A percentile compares a stretch with the other conserved stretches of the same genome.
phyloP scores from a whole-genome alignment of 257 asterid genomes.

The Primulina eburnea region DNA sequence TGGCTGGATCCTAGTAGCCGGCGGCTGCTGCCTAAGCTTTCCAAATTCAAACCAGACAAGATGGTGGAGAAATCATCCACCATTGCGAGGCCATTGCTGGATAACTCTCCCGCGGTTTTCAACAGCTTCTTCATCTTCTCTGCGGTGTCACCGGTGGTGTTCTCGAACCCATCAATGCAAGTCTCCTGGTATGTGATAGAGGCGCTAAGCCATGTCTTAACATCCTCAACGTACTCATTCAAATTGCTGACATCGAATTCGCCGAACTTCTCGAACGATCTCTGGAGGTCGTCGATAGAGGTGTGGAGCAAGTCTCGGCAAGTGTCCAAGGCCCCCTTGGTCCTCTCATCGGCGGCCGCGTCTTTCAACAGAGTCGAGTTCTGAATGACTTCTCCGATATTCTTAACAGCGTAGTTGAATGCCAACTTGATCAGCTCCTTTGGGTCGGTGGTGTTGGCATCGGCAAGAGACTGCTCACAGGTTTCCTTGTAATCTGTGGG shows the following conservation, averaged over 20 bases:
- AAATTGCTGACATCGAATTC: slow-evolving; percentile 30
- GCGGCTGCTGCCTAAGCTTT: slow-evolving; percentile 32
- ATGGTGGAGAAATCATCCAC: slow-evolving; percentile 39
- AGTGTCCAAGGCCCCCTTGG: slow-evolving; percentile 50
- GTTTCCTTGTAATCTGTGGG: slow-evolving; percentile 53
- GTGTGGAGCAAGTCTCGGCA: slow-evolving; percentile 50
- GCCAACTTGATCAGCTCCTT: slow-evolving; percentile 47
- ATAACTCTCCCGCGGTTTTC: slow-evolving; percentile 40
- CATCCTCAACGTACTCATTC: slow-evolving; percentile 42
- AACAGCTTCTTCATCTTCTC: slow-evolving; percentile 59
- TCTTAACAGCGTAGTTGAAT: slow-evolving; percentile 40
- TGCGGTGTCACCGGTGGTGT: slow-evolving; percentile 54
- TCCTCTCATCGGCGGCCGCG: slow-evolving; percentile 42
- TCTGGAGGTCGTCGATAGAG: slow-evolving; percentile 47
- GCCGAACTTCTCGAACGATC: slow-evolving; percentile 36
- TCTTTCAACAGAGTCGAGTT: slow-evolving; percentile 34
- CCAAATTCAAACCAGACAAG: slow-evolving; percentile 30
- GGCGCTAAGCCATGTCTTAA: slow-evolving; percentile 75
- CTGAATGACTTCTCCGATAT: slow-evolving; percentile 33
- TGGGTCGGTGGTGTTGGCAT: slow-evolving; percentile 44
- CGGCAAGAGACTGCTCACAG: slow-evolving; percentile 42
- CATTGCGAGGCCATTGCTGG: slow-evolving; percentile 58
- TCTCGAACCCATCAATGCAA: slow-evolving; percentile 61
- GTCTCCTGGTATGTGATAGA: slow-evolving; percentile 56
- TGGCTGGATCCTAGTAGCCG: slow-evolving; percentile 7